These are phyloP conservation scores for Echium plantagineum DNA, from an alignment of 257 asterid genomes.

Conservation along the genomic window DNA sequence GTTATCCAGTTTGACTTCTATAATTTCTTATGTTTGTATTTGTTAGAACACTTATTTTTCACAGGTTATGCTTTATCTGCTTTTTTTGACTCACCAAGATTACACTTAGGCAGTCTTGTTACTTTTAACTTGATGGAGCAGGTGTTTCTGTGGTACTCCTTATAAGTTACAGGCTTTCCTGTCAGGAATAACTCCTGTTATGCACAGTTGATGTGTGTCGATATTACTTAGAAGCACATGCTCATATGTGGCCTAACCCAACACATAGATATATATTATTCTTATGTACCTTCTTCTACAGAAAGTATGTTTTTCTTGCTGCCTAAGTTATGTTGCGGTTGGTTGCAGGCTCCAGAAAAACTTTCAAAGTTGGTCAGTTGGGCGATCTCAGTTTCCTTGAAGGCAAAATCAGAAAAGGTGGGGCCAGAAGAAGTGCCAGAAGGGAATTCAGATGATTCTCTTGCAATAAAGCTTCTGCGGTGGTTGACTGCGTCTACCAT, in stretches of 20 bases:
- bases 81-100: too few relatives aligned
- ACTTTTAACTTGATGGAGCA: too few relatives aligned
- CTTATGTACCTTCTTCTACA: too few relatives aligned
- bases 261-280: background rate
- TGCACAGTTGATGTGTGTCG: too few relatives aligned
- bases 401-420: constrained; percentile 24
- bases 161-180: too few relatives aligned
- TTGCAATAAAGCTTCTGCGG: constrained; percentile 60
- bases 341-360: constrained; percentile 45
- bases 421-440: constrained; percentile 26
- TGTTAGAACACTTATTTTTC: too few relatives aligned
- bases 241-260: background rate
- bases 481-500: constrained; percentile 82
- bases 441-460: constrained; percentile 36
- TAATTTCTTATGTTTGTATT: too few relatives aligned
- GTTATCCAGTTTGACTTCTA: too few relatives aligned
- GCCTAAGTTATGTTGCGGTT: background rate
- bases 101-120: too few relatives aligned
- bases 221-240: background rate
- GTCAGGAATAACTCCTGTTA: too few relatives aligned
- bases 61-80: too few relatives aligned
- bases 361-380: constrained; percentile 53
- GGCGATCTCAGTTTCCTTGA: constrained; percentile 58
- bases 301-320: constrained; percentile 1
- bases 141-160: too few relatives aligned